Evolutionary conservation across 1,284 basidiomycete genomes (phyloP).

Genomic region (Malassezia psittaci): DNA sequence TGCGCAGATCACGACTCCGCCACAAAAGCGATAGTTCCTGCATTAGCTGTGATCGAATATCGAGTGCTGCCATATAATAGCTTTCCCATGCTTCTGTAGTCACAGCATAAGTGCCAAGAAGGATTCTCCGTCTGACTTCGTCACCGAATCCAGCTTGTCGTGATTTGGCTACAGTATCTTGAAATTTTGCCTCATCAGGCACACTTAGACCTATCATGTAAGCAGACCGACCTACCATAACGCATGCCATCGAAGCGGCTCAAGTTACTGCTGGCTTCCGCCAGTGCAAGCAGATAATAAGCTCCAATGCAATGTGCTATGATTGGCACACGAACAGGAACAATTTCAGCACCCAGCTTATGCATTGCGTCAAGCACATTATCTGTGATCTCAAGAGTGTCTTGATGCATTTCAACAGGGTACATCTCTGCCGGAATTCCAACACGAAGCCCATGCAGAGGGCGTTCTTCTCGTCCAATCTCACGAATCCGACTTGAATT

Average conservation of each 20-base stretch:
- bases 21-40: constrained; percentile 66
- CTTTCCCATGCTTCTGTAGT: constrained; percentile 90
- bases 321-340: constrained; percentile 67
- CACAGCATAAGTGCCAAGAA: constrained; percentile 85
- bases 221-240: constrained; percentile 50
- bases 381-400: constrained; percentile 18
- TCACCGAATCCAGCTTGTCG: constrained; percentile 62
- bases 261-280: constrained; percentile 87
- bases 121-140: constrained; percentile 75
- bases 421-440: constrained; percentile 73
- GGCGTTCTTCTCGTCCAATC: background rate
- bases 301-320: constrained; percentile 73
- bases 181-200: constrained; percentile 15
- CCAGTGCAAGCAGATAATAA: constrained; percentile 87
- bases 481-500: background rate
- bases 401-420: constrained; percentile 58
- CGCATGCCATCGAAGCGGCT: constrained; percentile 77
- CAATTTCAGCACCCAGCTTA: constrained; percentile 59
- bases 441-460: constrained; percentile 53
- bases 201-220: constrained; percentile 45
- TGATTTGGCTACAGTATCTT: constrained; percentile 19
- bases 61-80: constrained; percentile 84
- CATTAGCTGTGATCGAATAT: constrained; percentile 62
- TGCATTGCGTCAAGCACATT: constrained; percentile 53
- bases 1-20: constrained; percentile 53